Percentiles rank a stretch among this genome's conserved stretches.
Conservation (phyloP, 257 asterid genomes). For the Rhazya stricta region DNA sequence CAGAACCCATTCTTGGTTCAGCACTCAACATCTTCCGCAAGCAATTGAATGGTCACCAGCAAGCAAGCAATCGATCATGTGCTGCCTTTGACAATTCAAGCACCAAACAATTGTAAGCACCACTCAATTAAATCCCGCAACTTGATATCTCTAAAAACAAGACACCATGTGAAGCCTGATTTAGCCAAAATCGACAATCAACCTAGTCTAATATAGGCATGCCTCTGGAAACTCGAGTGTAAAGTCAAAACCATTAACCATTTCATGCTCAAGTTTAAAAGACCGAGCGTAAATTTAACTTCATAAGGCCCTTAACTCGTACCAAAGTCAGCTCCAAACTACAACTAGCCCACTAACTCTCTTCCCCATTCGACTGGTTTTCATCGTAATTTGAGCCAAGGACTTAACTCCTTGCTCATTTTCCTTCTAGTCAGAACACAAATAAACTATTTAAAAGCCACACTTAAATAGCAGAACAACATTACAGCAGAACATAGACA, state of each 20-base stretch:
- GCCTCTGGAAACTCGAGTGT: neutral
- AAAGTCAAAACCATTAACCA: constrained; percentile 4
- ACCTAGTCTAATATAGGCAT: neutral
- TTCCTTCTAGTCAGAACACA: neutral
- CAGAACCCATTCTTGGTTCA: neutral
- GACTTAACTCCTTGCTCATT: neutral
- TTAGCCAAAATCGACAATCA: constrained; percentile 8
- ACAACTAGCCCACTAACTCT: neutral
- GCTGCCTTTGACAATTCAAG: constrained; percentile 14
- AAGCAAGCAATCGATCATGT: constrained; percentile 15
- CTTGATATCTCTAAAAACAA: constrained; percentile 8
- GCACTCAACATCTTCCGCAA: constrained; percentile 17
- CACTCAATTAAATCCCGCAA: constrained; percentile 6
- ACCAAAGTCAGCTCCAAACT: constrained; percentile 5
- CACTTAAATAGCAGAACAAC: neutral
- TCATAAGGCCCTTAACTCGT: neutral
- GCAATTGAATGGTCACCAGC: constrained; percentile 18
- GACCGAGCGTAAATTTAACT: neutral
- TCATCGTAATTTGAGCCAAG: constrained; percentile 4
- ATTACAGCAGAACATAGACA: neutral
- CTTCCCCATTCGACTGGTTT: neutral
- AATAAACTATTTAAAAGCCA: constrained; percentile 4
- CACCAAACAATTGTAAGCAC: neutral
- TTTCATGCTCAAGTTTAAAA: constrained; percentile 13
- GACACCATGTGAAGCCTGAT: neutral